Conservation (phyloP, 108 stramenopile species). For the Mayamaea pseudoterrestris region DNA sequence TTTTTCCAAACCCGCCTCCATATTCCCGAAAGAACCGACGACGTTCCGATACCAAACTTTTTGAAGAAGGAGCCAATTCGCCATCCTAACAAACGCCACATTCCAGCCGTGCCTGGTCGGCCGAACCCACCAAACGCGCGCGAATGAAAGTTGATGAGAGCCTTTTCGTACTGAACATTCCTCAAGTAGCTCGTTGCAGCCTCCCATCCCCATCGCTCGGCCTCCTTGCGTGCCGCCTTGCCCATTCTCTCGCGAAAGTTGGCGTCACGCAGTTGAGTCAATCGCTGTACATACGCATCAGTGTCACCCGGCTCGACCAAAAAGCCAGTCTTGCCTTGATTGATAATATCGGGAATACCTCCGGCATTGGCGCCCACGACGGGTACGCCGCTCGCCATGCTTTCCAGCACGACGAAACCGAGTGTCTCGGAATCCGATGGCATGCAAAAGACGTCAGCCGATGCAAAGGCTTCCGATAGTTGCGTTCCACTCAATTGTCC, state of each 20-base stretch:
- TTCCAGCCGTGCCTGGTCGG: conserved; percentile 24
- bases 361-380: conserved; percentile 72
- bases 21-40: no score
- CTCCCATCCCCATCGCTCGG: conserved; percentile 85
- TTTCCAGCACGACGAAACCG: conserved; percentile 84
- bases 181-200: conserved; percentile 74
- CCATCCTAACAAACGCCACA: conserved; percentile 44
- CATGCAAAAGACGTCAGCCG: conserved; percentile 83
- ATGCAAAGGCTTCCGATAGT: conserved; percentile 66
- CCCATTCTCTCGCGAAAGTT: conserved; percentile 49
- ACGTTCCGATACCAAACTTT: no score
- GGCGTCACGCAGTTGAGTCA: conserved; percentile 38
- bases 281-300: conserved; percentile 37
- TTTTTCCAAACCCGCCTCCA: no score
- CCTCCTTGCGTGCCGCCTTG: conserved; percentile 56
- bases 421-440: conserved; percentile 82
- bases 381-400: conserved; percentile 85
- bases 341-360: conserved; percentile 66
- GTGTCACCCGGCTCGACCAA: conserved; percentile 46
- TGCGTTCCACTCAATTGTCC: conserved; percentile 62
- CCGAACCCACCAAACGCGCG: conserved; percentile 76
- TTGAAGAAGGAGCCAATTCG: no score
- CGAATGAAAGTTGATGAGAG: conserved; percentile 69
- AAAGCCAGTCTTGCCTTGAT: conserved; percentile 60
- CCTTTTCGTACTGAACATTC: conserved; percentile 82